phyloP scores from a whole-genome alignment of 305 asterid species.

The Rubia tinctorum region DNA sequence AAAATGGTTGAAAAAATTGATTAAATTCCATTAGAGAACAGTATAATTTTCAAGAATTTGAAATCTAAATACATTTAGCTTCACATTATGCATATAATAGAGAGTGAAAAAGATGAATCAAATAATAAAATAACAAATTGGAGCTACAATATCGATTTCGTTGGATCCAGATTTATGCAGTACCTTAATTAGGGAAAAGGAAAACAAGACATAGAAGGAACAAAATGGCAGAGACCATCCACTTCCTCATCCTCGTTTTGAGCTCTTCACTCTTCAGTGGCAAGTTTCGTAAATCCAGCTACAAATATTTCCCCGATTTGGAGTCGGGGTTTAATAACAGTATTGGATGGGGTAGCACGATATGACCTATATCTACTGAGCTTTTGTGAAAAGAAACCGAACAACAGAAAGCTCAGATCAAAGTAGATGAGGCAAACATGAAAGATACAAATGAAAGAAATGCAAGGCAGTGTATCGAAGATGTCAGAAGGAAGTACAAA shows the following conservation, averaged over 20 bases:
- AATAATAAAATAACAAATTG: not conserved
- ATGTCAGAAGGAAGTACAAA: no score
- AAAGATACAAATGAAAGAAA: constrained; percentile 35
- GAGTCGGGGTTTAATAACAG: constrained; percentile 21
- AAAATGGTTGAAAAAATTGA: constrained; percentile 77
- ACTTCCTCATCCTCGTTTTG: constrained; percentile 57
- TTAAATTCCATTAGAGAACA: not conserved
- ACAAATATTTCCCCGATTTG: constrained; percentile 12
- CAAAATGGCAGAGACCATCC: constrained; percentile 65
- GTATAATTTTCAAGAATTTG: not conserved
- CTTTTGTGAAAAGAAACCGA: constrained; percentile 33
- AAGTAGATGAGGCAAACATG: constrained; percentile 37
- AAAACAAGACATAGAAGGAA: constrained; percentile 58
- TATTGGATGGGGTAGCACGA: not conserved
- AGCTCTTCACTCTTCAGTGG: constrained; percentile 10
- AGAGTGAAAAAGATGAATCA: no score
- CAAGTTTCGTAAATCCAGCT: constrained; percentile 12
- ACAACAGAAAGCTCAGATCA: constrained; percentile 25
- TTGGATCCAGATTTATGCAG: not conserved
- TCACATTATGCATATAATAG: not conserved
- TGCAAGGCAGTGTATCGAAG: no score
- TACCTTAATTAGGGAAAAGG: constrained; percentile 79
- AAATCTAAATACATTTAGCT: not conserved
- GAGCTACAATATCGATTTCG: not conserved
- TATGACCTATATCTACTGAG: constrained; percentile 18